Evolutionary conservation across 139 green algal species (phyloP).

Genomic region (Coelastrella sp.): DNA sequence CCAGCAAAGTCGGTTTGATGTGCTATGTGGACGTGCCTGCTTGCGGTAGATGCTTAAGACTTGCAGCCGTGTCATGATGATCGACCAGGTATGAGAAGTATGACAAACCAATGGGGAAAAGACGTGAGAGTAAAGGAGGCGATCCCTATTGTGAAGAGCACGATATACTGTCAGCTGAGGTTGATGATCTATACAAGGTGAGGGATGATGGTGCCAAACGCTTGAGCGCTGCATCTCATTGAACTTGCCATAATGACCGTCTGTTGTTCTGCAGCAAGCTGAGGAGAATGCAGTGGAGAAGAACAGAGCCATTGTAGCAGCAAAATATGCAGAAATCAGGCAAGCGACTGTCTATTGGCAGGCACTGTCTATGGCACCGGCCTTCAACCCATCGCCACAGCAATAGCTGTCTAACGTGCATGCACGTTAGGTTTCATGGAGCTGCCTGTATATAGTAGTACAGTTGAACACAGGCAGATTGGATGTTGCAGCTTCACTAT

Average conservation of each 20-base stretch:
- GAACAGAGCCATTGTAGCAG: constrained; percentile 79
- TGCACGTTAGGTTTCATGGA: too few relatives aligned
- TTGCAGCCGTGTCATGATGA: too few relatives aligned
- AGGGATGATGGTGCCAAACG: neutral
- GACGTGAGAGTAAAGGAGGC: constrained; percentile 56
- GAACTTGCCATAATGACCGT: neutral
- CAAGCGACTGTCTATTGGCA: neutral
- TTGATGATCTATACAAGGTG: constrained; percentile 79
- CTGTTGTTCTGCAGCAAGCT: constrained; percentile 71
- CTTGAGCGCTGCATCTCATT: neutral
- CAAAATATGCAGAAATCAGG: constrained; percentile 86
- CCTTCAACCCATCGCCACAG: too few relatives aligned
- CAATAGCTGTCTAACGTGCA: too few relatives aligned
- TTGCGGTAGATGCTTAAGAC: too few relatives aligned
- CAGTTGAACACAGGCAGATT: too few relatives aligned
- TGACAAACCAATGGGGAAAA: constrained; percentile 53
- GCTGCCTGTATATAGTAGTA: too few relatives aligned
- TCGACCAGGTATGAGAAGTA: constrained; percentile 84
- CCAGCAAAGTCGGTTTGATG: too few relatives aligned
- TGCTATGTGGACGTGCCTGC: too few relatives aligned
- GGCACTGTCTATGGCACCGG: too few relatives aligned
- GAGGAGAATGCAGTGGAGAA: constrained; percentile 74
- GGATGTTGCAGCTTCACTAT: too few relatives aligned
- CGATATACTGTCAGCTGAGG: constrained; percentile 62
- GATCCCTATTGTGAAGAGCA: constrained; percentile 82